Evolutionary conservation across 1,139 yeast species (phyloP), one percentile per base, ranked within the genome.

Genomic region (Yamadazyma siamensis): DNA sequence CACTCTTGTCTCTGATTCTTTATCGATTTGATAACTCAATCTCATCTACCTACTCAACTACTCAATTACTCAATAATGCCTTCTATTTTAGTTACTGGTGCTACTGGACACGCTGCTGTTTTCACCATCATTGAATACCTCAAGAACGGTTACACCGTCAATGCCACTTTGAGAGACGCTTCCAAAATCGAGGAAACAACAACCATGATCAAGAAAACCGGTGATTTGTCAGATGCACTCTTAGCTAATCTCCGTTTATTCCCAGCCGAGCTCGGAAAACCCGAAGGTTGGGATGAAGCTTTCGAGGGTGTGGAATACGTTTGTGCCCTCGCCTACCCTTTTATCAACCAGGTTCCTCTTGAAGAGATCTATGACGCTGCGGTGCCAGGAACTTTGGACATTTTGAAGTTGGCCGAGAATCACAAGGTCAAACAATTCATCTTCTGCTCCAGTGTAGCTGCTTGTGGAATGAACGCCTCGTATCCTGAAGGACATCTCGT

Each of bases 21-120:
- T n/a, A n/a, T n/a, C n/a, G n/a, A n/a, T n/a, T n/a, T n/a, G n/a
- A n/a, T n/a, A n/a, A n/a, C n/a, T n/a, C n/a, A n/a, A n/a, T n/a
- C n/a, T n/a, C n/a, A n/a, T n/a, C n/a, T n/a, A n/a, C n/a, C n/a
- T n/a, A n/a, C n/a, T n/a, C n/a, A n/a, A n/a, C n/a, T n/a, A n/a
- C n/a, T n/a, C n/a, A n/a, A n/a, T n/a, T n/a, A 18, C 10, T 18
- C 20, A 18, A 23, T 16, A 23, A 28, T 28, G 31, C 16, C 23
- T 7, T 41, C 29, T 22, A 45, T 47, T 16, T 46, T 49, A 24
- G 33, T 52, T 15, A 50, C 61, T 4, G 68, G 68, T 11, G 64
- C 57, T 12, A 59, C 65, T 4, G 64, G 68, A 3, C 60, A 52
- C 36, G 52, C 56, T 26, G 69, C 62, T 4, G 63, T 65, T 4